A percentile compares a stretch with the other conserved stretches of the same genome.
These are phyloP conservation scores for Camelina laxa DNA, from an alignment of 345 rosid genomes.

Conservation along the genomic window DNA sequence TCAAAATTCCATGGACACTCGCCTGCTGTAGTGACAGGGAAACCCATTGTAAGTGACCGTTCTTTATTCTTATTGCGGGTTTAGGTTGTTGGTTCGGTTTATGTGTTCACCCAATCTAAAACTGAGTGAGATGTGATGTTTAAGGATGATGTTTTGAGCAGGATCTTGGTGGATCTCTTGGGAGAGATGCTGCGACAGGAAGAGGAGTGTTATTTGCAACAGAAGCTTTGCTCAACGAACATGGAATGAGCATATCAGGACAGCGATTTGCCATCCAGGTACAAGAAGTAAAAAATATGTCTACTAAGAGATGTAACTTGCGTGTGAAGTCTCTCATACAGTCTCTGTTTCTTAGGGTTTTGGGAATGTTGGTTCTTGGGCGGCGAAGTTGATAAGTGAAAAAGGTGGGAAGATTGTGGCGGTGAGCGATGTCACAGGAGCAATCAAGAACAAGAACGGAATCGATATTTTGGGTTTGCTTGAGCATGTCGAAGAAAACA, in stretches of 20 bases:
- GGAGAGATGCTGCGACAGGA: constrained; percentile 97
- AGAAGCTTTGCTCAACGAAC: constrained; percentile 85
- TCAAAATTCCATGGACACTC: constrained; percentile 94
- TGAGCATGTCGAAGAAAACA: constrained; percentile 63
- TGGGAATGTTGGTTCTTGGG: constrained; percentile 99
- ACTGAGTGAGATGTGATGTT: background rate
- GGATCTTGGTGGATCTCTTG: constrained; percentile 98
- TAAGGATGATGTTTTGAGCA: constrained; percentile 31
- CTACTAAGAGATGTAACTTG: background rate
- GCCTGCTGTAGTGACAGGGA: constrained; percentile 94
- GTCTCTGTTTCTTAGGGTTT: constrained; percentile 63
- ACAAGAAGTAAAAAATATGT: background rate
- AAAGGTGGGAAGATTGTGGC: constrained; percentile 87
- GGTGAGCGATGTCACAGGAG: constrained; percentile 84
- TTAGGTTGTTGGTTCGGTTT: background rate
- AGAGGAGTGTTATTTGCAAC: constrained; percentile 88
- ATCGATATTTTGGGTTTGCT: constrained; percentile 65
- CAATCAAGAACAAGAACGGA: constrained; percentile 82
- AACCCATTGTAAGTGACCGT: constrained; percentile 67
- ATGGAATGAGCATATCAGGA: constrained; percentile 73
- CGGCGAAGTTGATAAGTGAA: constrained; percentile 76
- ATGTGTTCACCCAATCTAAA: background rate
- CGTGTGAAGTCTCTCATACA: constrained; percentile 13
- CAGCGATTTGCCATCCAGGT: constrained; percentile 87
- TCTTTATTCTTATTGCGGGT: background rate